A percentile compares a stretch with the other conserved stretches of the same genome.
Evolutionary conservation across 257 asterid genomes (phyloP).

Genomic region (Eucommia ulmoides): DNA sequence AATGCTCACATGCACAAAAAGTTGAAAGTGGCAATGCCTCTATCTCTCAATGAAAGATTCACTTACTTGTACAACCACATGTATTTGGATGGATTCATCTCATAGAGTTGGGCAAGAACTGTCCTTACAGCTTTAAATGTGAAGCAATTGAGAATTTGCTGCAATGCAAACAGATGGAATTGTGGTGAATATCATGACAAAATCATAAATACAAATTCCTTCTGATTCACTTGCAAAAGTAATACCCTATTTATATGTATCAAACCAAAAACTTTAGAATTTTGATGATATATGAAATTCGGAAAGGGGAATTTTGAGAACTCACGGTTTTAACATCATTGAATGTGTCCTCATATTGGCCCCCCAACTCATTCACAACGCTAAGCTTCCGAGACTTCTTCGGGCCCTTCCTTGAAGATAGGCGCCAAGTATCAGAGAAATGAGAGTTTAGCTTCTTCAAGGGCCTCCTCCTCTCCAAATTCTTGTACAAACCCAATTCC

Average conservation of each 20-base stretch:
- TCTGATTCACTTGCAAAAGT: too few relatives aligned
- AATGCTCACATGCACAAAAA: not conserved
- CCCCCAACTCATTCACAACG: conserved; percentile 44
- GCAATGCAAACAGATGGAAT: too few relatives aligned
- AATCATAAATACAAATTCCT: too few relatives aligned
- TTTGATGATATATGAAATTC: too few relatives aligned
- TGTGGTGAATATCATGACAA: too few relatives aligned
- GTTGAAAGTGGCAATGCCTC: not conserved
- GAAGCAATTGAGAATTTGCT: conserved; percentile 41
- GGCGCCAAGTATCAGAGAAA: conserved; percentile 23
- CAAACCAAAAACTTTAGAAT: too few relatives aligned
- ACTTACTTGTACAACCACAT: conserved; percentile 57
- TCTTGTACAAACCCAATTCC: conserved; percentile 10
- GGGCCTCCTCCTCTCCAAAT: conserved; percentile 15
- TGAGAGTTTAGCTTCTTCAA: conserved; percentile 22
- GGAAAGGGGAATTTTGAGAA: too few relatives aligned
- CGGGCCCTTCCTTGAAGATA: conserved; percentile 19
- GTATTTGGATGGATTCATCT: conserved; percentile 57
- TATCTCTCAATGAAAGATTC: too few relatives aligned
- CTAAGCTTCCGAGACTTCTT: conserved; percentile 17
- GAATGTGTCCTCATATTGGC: conserved; percentile 50
- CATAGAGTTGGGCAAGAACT: conserved; percentile 60
- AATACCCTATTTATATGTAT: too few relatives aligned
- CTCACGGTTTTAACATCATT: conserved; percentile 50
- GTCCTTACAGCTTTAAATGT: conserved; percentile 63